A percentile compares a stretch with the other conserved stretches of the same genome.
Conservation (phyloP, 2,329 filamentous ascomycete genomes). For the Geosmithia flava region DNA sequence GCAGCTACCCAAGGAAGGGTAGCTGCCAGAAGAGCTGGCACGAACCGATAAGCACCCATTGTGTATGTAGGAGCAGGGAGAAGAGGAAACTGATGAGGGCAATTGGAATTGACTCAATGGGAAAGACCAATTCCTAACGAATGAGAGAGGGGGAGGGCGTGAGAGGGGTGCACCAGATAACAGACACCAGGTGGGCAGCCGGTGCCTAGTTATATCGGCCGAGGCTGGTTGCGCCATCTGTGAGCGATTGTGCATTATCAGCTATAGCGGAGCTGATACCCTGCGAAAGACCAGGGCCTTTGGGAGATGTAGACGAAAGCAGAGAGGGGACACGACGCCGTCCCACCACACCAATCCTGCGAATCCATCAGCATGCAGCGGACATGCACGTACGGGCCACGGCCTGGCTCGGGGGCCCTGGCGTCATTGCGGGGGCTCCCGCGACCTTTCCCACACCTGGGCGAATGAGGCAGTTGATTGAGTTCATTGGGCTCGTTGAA, state of each 20-base stretch:
- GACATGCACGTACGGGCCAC: not conserved
- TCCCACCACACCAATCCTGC: no score
- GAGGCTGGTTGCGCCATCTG: not conserved
- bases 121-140: not conserved
- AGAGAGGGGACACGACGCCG: not conserved
- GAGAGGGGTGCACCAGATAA: not conserved
- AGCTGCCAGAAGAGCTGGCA: not conserved
- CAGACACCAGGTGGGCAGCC: not conserved
- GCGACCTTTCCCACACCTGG: not conserved
- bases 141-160: not conserved
- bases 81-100: not conserved
- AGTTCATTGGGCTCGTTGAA: not conserved
- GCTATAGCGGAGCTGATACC: not conserved
- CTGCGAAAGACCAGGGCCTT: not conserved
- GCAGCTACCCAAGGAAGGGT: not conserved
- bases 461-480: not conserved
- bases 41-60: not conserved
- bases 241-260: not conserved
- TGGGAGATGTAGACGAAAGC: not conserved
- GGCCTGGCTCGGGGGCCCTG: no score
- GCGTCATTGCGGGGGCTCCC: not conserved
- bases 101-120: not conserved
- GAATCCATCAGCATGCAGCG: not conserved
- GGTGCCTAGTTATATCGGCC: not conserved
- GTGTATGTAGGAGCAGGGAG: not conserved